A percentile compares a stretch with the other conserved stretches of the same genome.
Evolutionary conservation across 257 asterid genomes (phyloP).

Genomic region (Lavandula angustifolia): DNA sequence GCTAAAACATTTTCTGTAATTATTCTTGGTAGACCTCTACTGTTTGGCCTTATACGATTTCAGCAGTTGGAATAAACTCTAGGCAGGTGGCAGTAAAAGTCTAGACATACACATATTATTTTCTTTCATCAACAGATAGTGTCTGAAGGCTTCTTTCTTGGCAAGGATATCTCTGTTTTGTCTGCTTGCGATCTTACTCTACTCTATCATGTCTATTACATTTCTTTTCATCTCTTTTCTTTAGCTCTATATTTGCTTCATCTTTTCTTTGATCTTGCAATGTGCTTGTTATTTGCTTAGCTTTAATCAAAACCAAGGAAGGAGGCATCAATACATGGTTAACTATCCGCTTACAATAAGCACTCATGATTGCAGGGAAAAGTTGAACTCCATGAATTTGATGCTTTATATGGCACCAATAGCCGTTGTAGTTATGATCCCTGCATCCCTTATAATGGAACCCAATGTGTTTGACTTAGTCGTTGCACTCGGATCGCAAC

Average conservation of each 20-base stretch:
- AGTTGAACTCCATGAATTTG: slow-evolving; percentile 94
- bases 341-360: background rate
- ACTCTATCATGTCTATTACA: background rate
- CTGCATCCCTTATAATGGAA: slow-evolving; percentile 76
- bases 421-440: slow-evolving; percentile 77
- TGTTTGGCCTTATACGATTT: background rate
- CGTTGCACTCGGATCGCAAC: slow-evolving; percentile 54
- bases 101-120: background rate
- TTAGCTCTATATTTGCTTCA: too few species aligned
- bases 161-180: background rate
- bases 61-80: background rate
- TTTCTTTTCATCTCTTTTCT: too few species aligned
- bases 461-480: slow-evolving; percentile 69
- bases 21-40: background rate
- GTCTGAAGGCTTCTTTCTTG: background rate
- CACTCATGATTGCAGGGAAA: slow-evolving; percentile 64
- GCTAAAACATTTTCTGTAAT: background rate
- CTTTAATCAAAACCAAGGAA: too few species aligned
- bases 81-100: background rate
- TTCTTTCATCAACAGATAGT: background rate
- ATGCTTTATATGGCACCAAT: slow-evolving; percentile 95
- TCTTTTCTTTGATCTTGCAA: background rate
- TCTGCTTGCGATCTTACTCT: background rate
- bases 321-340: background rate
- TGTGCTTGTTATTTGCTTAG: background rate